phyloP scores from a whole-genome alignment of 306 rosid species.

The Quercus ilex region DNA sequence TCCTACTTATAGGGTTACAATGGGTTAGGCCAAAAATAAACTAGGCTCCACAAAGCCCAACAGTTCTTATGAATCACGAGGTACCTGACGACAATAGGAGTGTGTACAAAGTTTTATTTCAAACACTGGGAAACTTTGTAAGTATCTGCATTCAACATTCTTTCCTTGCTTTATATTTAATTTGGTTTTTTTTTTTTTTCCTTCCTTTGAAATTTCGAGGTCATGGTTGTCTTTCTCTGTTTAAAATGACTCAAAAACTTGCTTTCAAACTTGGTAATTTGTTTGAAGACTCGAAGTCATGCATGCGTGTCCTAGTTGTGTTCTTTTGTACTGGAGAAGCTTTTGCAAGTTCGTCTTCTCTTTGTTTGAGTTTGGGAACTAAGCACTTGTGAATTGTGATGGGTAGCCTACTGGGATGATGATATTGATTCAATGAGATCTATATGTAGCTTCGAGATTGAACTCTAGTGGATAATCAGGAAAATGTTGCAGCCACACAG shows the following conservation, averaged over 20 bases:
- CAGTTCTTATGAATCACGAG: slow-evolving; percentile 44
- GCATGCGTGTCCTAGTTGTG: too few species aligned
- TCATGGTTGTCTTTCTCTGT: neutral
- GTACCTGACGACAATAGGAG: slow-evolving; percentile 47
- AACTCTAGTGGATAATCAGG: neutral
- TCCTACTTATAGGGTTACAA: too few species aligned
- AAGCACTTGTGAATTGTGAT: slow-evolving; percentile 39
- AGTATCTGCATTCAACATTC: slow-evolving; percentile 22
- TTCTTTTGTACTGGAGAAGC: slow-evolving; percentile 41
- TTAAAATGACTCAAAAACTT: slow-evolving; percentile 63
- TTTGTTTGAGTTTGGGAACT: slow-evolving; percentile 80
- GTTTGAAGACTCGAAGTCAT: too few species aligned
- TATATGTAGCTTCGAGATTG: slow-evolving; percentile 4
- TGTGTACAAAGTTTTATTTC: slow-evolving; percentile 63
- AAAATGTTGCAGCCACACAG: neutral
- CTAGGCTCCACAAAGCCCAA: too few species aligned
- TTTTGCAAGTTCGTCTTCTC: slow-evolving; percentile 89
- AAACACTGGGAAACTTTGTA: slow-evolving; percentile 68
- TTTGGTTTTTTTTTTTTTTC: slow-evolving; percentile 4
- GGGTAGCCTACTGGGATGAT: slow-evolving; percentile 77
- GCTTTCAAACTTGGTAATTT: slow-evolving; percentile 75
- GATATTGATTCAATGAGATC: slow-evolving; percentile 39
- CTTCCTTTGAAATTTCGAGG: neutral
- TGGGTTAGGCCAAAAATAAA: too few species aligned
- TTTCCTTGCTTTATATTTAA: slow-evolving; percentile 18